Conservation (phyloP, 208 protist species). For the Leishmania guyanensis region DNA sequence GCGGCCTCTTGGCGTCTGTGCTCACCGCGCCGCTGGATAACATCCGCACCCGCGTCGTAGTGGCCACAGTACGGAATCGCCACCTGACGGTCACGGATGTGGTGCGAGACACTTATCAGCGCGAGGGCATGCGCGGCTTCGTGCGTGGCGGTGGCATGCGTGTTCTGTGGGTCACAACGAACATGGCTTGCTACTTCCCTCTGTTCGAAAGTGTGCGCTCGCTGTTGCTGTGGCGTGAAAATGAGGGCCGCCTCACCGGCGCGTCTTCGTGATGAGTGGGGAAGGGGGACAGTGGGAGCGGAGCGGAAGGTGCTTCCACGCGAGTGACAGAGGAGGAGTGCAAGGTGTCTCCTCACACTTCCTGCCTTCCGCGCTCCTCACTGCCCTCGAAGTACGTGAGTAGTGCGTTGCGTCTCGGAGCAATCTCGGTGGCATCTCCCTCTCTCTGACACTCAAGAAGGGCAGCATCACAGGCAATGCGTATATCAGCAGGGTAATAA, state of each 20-base stretch:
- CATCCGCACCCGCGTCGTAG: slow-evolving; percentile 70
- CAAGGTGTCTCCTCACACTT: neutral
- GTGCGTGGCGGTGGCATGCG: slow-evolving; percentile 66
- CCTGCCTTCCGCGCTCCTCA: neutral
- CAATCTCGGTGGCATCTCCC: neutral
- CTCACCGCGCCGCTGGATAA: slow-evolving; percentile 82
- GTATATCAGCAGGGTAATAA: neutral
- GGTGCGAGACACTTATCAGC: slow-evolving; percentile 40
- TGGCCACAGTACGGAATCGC: slow-evolving; percentile 45
- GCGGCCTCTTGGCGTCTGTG: slow-evolving; percentile 61
- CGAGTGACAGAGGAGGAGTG: neutral
- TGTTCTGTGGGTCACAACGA: slow-evolving; percentile 79
- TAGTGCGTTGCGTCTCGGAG: neutral
- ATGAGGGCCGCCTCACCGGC: neutral
- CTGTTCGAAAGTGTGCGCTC: slow-evolving; percentile 58
- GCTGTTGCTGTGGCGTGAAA: slow-evolving; percentile 14
- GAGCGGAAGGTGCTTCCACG: neutral
- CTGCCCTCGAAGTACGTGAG: neutral
- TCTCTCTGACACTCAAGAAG: neutral
- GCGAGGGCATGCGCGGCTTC: slow-evolving; percentile 62
- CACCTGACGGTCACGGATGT: slow-evolving; percentile 39
- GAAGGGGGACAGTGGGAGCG: neutral
- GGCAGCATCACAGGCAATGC: neutral
- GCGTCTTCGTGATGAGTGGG: neutral
- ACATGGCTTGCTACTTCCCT: slow-evolving; percentile 85